Evolutionary conservation across 768 basidiomycete genomes (phyloP), one percentile per base, ranked within the genome.

Genomic region (Tricholoma terreum): DNA sequence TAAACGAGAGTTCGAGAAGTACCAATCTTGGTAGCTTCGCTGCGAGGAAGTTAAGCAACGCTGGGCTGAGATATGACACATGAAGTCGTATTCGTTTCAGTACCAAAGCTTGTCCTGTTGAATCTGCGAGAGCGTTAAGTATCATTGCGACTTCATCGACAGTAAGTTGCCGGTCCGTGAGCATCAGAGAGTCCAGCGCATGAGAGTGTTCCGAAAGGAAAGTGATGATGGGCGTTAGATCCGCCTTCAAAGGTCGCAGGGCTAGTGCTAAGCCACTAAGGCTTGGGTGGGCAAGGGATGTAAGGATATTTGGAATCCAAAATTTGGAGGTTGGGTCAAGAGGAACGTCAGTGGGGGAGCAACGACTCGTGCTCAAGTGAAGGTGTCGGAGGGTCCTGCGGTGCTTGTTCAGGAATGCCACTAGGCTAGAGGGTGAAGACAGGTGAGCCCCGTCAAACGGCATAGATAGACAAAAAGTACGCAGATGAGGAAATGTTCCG

Each of bases 401-500:
- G 57, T 80, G 79, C 31, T 66, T 70, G 10, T 63, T 54, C 15
- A 82, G 58, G 60, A 80, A 79, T 2, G 30, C 55, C 12, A 68
- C 69, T 17, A 82, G 69, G 8, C 61, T 40, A 17, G 49, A 34
- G 0, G 73, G 71, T 31, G 75, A 65, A 9, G 71, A 64, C 22
- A 82, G 70, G 34, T 80, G 77, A 6, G 63, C 66, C 6, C 79
- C 78, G 42, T 80, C 74, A 51, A 74, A 78, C 6, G 80, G 80
- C 14, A 80, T 77, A 27, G 73, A 76, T 12, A 82, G 64, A 1
- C 69, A 57, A 42, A 80, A 66, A 1, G 70, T 64, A n/a, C 54
- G 67, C 12, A 82, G 69, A 38, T 56, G 68, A n/a, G 77, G 75
- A 35, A 78, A 79, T 12, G 60, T 65, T 0, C 75, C 77, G 34